phyloP scores from a whole-genome alignment of 228 moss, liverwort and hornwort species.

The Sphagnum fallax region DNA sequence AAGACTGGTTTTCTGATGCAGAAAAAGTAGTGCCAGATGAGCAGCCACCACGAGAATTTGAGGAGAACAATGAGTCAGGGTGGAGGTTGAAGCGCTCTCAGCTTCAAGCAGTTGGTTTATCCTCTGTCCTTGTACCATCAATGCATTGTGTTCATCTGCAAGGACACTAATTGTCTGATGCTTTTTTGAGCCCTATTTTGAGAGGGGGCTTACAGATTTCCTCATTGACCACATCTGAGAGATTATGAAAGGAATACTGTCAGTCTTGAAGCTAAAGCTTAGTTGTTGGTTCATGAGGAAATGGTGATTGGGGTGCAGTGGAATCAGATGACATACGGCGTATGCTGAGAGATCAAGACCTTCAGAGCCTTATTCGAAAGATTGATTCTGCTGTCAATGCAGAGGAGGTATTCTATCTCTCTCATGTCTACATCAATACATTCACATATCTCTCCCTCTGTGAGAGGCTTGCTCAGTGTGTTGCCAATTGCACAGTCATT shows the following conservation, averaged over 20 bases:
- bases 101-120: constrained; percentile 70
- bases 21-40: no score
- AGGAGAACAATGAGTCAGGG: constrained; percentile 44
- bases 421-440: no score
- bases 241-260: no score
- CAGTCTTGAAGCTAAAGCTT: no score
- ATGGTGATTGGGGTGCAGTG: constrained; percentile 34
- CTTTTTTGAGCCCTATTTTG: no score
- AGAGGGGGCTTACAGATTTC: no score
- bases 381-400: constrained; percentile 67
- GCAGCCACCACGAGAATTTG: constrained; percentile 38
- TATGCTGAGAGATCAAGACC: constrained; percentile 66
- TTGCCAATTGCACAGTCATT: no score
- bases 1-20: no score
- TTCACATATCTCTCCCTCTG: no score
- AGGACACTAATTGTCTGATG: no score
- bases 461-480: no score
- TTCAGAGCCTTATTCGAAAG: constrained; percentile 57
- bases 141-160: not conserved
- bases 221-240: no score
- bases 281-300: not conserved
- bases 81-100: constrained; percentile 68
- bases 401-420: constrained; percentile 36
- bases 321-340: constrained; percentile 58
- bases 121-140: constrained; percentile 10